phyloP scores from a whole-genome alignment of 2,329 filamentous ascomycete genomes.

The Arthrinium phaeospermum region DNA sequence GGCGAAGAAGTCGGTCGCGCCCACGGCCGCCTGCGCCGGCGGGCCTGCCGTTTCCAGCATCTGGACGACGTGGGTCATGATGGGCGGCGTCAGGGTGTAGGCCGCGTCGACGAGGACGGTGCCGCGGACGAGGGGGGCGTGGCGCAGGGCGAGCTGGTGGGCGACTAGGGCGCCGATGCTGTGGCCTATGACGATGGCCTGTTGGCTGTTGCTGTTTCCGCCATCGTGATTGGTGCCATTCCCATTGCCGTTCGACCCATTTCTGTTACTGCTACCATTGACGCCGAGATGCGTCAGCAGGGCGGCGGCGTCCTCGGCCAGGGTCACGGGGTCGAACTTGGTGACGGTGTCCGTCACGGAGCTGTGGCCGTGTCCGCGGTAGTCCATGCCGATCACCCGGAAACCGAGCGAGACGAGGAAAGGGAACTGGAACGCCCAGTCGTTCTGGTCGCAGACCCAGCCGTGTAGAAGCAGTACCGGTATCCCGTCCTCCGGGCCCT shows the following conservation, averaged over 20 bases:
- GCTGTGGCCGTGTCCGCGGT: slow-evolving; percentile 24
- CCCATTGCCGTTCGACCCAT: not conserved
- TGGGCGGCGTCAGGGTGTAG: not conserved
- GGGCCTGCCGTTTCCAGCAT: not conserved
- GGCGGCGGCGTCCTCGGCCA: slow-evolving; percentile 21
- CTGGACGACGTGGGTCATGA: not conserved
- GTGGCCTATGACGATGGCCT: slow-evolving; percentile 22
- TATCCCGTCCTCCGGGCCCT: slow-evolving; percentile 12
- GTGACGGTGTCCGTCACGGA: not conserved
- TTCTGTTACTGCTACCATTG: not conserved
- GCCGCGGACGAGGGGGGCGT: slow-evolving; percentile 12
- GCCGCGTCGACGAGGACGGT: slow-evolving; percentile 20
- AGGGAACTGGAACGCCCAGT: slow-evolving; percentile 22
- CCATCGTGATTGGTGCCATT: not conserved
- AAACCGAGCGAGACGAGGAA: slow-evolving; percentile 12
- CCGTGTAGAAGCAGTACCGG: slow-evolving; percentile 21
- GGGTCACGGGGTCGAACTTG: slow-evolving; percentile 9
- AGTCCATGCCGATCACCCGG: slow-evolving; percentile 21
- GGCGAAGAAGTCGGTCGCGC: not conserved
- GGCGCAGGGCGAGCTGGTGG: slow-evolving; percentile 5
- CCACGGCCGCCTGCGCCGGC: not conserved
- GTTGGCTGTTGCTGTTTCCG: not conserved
- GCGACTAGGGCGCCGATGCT: slow-evolving; percentile 21
- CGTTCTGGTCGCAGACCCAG: slow-evolving; percentile 19
- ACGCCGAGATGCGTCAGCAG: slow-evolving; percentile 18